Percentiles rank a stretch among this genome's conserved stretches.
These are phyloP conservation scores for Penicillium sp. DNA, from an alignment of 2,329 filamentous ascomycete species.

Conservation along the genomic window DNA sequence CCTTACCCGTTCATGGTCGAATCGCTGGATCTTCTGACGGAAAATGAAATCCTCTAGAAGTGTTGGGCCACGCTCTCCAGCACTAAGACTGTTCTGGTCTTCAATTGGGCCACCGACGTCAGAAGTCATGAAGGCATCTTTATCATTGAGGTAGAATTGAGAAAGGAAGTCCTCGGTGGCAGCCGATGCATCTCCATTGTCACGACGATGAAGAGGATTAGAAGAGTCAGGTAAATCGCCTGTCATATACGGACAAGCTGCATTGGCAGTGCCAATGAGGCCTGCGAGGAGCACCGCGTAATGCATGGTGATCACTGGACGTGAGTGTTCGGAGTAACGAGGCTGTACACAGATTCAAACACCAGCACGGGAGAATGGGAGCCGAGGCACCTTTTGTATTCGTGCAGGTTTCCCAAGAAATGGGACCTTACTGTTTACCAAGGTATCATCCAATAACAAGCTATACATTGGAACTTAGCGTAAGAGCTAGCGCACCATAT, in stretches of 20 bases:
- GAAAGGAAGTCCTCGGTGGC: constrained; percentile 44
- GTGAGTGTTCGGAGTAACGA: not conserved
- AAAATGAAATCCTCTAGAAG: constrained; percentile 73
- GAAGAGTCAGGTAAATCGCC: constrained; percentile 23
- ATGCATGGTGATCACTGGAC: not conserved
- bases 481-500: not conserved
- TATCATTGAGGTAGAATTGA: constrained; percentile 54
- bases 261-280: constrained; percentile 37
- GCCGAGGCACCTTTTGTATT: not conserved
- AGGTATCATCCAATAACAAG: not conserved
- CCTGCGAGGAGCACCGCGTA: constrained; percentile 1
- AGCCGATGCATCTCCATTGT: constrained; percentile 25
- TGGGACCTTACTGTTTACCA: not conserved
- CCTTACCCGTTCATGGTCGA: constrained; percentile 68
- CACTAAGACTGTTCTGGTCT: constrained; percentile 66
- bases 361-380: not conserved
- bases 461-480: not conserved
- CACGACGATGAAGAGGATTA: constrained; percentile 20
- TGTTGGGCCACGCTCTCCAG: constrained; percentile 66
- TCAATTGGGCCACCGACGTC: constrained; percentile 68
- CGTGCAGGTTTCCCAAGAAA: not conserved
- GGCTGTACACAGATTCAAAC: not conserved
- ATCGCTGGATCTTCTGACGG: constrained; percentile 69
- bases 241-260: constrained; percentile 44
- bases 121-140: constrained; percentile 59